phyloP scores from a whole-genome alignment of 805 yeast genomes.

The Ogataea chonburiensis region DNA sequence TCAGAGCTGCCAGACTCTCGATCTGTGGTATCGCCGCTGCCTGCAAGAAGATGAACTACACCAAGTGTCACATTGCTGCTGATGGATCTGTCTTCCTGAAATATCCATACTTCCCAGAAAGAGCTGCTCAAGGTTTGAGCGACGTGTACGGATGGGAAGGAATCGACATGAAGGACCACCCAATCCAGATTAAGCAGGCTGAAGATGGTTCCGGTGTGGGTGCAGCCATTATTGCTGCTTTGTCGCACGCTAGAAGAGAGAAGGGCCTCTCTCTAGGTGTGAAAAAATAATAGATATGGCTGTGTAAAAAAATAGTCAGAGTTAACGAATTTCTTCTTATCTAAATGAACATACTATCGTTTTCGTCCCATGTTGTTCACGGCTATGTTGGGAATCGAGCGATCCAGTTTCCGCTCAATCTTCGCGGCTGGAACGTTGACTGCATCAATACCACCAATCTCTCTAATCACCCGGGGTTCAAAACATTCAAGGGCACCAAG shows the following conservation, averaged over 20 bases:
- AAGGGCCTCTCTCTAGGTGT: conserved; percentile 69
- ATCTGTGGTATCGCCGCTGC: conserved; percentile 97
- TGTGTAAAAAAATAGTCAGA: conserved; percentile 4
- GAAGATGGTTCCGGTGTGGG: conserved; percentile 99
- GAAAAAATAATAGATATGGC: conserved; percentile 14
- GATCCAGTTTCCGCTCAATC: conserved; percentile 84
- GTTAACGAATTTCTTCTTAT: conserved; percentile 4
- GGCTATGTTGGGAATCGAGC: conserved; percentile 96
- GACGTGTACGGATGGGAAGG: conserved; percentile 86
- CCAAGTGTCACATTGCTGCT: conserved; percentile 87
- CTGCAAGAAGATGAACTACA: conserved; percentile 81
- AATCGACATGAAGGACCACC: conserved; percentile 53
- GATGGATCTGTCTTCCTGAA: conserved; percentile 95
- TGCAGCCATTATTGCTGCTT: conserved; percentile 96
- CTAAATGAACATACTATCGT: conserved; percentile 42
- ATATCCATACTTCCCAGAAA: conserved; percentile 90
- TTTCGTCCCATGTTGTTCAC: conserved; percentile 91
- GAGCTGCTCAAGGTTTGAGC: conserved; percentile 89
- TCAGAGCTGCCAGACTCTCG: conserved; percentile 90
- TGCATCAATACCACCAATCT: conserved; percentile 82
- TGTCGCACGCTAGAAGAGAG: conserved; percentile 76
- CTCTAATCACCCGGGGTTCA: conserved; percentile 92
- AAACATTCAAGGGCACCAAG: conserved; percentile 57
- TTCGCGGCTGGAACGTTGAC: conserved; percentile 91
- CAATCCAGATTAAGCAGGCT: conserved; percentile 84